phyloP scores from a whole-genome alignment of 768 basidiomycete genomes.

The Auricularia cornea region DNA sequence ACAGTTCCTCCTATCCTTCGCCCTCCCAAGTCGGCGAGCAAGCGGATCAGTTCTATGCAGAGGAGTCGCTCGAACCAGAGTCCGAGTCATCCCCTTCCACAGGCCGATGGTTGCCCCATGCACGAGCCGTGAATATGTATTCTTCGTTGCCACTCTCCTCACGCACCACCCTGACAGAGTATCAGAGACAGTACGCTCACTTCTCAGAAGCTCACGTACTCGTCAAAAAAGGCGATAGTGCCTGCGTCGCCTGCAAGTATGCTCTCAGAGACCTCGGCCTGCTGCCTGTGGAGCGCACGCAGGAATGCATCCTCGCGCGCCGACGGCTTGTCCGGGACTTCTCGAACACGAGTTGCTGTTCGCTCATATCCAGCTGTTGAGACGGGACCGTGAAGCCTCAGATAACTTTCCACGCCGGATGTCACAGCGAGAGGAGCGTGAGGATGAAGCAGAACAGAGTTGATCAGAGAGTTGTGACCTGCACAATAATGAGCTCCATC shows the following conservation, averaged over 20 bases:
- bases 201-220: slow-evolving; percentile 42
- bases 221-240: slow-evolving; percentile 62
- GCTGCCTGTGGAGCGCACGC: slow-evolving; percentile 22
- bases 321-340: slow-evolving; percentile 26
- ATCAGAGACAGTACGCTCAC: too few relatives aligned
- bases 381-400: slow-evolving; percentile 63
- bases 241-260: slow-evolving; percentile 31
- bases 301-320: slow-evolving; percentile 31
- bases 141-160: neutral
- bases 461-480: slow-evolving; percentile 76
- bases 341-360: slow-evolving; percentile 43
- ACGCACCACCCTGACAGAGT: neutral
- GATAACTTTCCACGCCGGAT: slow-evolving; percentile 63
- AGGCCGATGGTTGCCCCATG: neutral
- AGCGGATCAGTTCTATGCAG: too few relatives aligned
- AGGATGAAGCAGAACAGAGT: slow-evolving; percentile 66
- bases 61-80: too few relatives aligned
- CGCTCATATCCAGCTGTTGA: slow-evolving; percentile 35
- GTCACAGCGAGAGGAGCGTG: slow-evolving; percentile 57
- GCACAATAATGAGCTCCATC: slow-evolving; percentile 3
- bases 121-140: neutral
- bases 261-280: slow-evolving; percentile 14
- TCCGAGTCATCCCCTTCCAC: neutral
- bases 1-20: neutral
- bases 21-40: too few relatives aligned